These are phyloP conservation scores for Globisporangium polare DNA, from an alignment of 352 stramenopile genomes.

Conservation along the genomic window DNA sequence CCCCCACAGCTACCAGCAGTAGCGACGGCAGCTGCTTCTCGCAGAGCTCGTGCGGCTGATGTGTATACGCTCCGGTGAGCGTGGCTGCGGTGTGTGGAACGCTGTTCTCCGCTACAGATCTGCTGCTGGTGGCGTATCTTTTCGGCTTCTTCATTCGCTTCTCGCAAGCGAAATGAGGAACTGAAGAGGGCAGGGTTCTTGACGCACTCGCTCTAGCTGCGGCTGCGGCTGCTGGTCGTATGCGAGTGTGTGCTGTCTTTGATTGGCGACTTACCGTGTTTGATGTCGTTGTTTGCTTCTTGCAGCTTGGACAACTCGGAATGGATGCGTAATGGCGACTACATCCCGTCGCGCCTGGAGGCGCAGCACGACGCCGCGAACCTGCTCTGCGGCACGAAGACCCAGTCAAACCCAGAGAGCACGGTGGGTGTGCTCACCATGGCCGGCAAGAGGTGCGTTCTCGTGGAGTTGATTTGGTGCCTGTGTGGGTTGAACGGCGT, in stretches of 20 bases:
- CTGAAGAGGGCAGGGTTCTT: too few species aligned
- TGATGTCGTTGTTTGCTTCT: background rate
- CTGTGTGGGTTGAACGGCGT: background rate
- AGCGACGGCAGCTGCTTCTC: background rate
- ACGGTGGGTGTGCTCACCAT: constrained; percentile 97
- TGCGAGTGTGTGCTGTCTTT: background rate
- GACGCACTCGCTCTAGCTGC: background rate
- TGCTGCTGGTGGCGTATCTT: background rate
- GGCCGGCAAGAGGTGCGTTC: constrained; percentile 76
- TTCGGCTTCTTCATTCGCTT: background rate
- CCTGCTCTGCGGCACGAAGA: constrained; percentile 96
- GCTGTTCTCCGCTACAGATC: background rate
- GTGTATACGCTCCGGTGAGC: background rate
- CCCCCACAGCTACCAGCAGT: background rate
- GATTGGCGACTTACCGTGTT: background rate
- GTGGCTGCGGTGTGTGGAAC: background rate
- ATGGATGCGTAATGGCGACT: constrained; percentile 99
- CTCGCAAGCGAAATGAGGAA: background rate
- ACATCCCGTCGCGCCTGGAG: constrained; percentile 97
- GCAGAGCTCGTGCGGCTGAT: background rate
- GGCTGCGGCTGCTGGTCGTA: too few species aligned
- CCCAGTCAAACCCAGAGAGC: constrained; percentile 97
- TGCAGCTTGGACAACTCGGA: constrained; percentile 95
- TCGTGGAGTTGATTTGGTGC: background rate
- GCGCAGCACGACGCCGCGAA: constrained; percentile 98